Conservation (phyloP, 2,329 filamentous ascomycete species). For the Penicillium paneum region DNA sequence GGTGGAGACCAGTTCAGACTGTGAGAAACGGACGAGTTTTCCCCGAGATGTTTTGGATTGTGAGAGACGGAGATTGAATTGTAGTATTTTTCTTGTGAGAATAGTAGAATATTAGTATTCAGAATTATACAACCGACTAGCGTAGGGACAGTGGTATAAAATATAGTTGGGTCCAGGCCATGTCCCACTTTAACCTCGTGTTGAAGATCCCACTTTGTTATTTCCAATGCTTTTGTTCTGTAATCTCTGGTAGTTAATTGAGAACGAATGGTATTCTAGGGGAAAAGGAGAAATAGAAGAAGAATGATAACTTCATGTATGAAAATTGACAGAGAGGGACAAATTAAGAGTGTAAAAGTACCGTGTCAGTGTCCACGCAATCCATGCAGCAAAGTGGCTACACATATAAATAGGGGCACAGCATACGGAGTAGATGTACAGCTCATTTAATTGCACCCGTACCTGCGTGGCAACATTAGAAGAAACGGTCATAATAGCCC, state of each 20-base stretch:
- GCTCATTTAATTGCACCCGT: background rate
- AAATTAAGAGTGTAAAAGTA: background rate
- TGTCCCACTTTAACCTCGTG: constrained; percentile 2
- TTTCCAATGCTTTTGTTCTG: background rate
- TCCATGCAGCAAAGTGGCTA: background rate
- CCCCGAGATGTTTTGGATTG: background rate
- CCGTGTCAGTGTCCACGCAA: background rate
- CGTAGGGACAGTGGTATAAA: background rate
- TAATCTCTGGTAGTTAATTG: background rate
- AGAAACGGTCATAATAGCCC: background rate
- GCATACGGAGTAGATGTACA: background rate
- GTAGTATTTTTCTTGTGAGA: background rate
- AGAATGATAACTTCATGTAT: background rate
- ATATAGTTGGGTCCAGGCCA: background rate
- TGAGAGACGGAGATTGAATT: background rate
- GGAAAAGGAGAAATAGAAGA: background rate
- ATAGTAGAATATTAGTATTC: background rate
- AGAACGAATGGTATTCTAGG: background rate
- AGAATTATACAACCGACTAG: background rate
- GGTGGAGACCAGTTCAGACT: background rate
- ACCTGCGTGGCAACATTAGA: background rate
- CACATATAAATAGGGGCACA: background rate
- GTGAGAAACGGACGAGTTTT: constrained; percentile 9
- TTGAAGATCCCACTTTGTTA: background rate
- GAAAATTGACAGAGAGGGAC: background rate